Evolutionary conservation across 768 basidiomycete genomes (phyloP), one percentile per base, ranked within the genome.

Genomic region (Daedaleopsis nitida): DNA sequence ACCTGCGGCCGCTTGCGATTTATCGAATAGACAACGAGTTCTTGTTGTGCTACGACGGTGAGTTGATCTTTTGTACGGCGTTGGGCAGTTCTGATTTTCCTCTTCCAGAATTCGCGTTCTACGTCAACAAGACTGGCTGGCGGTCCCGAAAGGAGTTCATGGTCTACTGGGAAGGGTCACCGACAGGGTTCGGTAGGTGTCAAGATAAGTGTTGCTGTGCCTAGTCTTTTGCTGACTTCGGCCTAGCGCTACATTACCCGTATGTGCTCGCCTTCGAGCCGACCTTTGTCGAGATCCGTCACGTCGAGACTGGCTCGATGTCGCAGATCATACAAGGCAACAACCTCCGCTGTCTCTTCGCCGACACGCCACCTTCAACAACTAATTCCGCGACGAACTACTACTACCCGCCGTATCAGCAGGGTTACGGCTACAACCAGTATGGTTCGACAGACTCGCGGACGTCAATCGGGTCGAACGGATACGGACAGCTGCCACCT

Each of bases 11-110:
- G 5, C 92, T 98, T 81, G 94, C 97, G 6, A 97, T 99, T 61
- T 99, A 96, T 73, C 86, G 97, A 55, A 92, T 98, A 57, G 93
- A 94, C 66, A 96, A 94, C 67, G 96, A 98, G 71, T 98, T 99
- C 76, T 76, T 99, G 53, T 77, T 99, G 38, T 99, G 97, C 72
- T 99, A 98, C 75, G 97, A 98, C 73, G 95, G 96, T 96, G 62
- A 70, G 85, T 78, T 42, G 14, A 7, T 14, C 4, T 34, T 17
- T 35, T 34, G 32, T 39, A 32, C 27, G 27, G 7, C 58, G 48
- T 11, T 12, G 14, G 49, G 53, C 38, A 34, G 27, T 56, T 56
- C 27, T 23, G 1, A 52, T 19, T 39, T 24, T 52, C 66, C 34
- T n/a, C 53, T 39, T 56, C 37, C 42, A 97, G 97, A 98, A 76